Evolutionary conservation across 495 filamentous ascomycete genomes (phyloP).

Genomic region (Terfezia boudieri): DNA sequence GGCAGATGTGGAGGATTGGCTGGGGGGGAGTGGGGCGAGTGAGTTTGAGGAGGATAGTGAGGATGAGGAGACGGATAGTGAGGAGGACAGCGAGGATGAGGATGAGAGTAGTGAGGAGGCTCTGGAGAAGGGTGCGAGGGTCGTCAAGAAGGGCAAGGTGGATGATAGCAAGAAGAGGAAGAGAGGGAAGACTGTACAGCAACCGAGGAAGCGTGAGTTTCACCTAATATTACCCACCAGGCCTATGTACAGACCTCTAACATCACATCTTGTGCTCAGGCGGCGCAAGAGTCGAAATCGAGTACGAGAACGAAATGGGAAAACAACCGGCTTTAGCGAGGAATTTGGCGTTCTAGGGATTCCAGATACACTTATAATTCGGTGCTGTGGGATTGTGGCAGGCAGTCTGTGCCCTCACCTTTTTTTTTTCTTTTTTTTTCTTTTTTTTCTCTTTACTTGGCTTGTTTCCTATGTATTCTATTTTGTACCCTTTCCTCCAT

Average conservation of each 20-base stretch:
- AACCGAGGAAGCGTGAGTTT: conserved; percentile 22
- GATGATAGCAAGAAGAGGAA: conserved; percentile 26
- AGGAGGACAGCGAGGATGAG: conserved; percentile 24
- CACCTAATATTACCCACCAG: background rate
- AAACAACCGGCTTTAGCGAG: background rate
- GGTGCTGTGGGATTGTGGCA: too few species aligned
- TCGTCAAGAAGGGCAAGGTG: conserved; percentile 20
- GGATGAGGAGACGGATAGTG: conserved; percentile 11
- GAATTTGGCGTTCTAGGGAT: background rate
- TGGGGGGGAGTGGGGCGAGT: conserved; percentile 36
- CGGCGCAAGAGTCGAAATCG: conserved; percentile 26
- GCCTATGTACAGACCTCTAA: background rate
- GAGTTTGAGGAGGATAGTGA: conserved; percentile 25
- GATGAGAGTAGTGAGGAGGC: conserved; percentile 21
- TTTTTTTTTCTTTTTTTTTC: background rate
- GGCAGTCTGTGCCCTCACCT: background rate
- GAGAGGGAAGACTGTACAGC: conserved; percentile 20
- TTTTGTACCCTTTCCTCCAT: background rate
- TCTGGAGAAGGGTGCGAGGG: conserved; percentile 8
- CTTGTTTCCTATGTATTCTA: background rate
- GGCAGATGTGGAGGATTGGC: conserved; percentile 55
- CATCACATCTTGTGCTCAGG: conserved; percentile 6
- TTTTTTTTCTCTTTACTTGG: too few species aligned
- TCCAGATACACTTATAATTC: background rate
- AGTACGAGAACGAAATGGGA: conserved; percentile 28